Conservation (phyloP, 495 filamentous ascomycete species). For the Talaromyces ruber region DNA sequence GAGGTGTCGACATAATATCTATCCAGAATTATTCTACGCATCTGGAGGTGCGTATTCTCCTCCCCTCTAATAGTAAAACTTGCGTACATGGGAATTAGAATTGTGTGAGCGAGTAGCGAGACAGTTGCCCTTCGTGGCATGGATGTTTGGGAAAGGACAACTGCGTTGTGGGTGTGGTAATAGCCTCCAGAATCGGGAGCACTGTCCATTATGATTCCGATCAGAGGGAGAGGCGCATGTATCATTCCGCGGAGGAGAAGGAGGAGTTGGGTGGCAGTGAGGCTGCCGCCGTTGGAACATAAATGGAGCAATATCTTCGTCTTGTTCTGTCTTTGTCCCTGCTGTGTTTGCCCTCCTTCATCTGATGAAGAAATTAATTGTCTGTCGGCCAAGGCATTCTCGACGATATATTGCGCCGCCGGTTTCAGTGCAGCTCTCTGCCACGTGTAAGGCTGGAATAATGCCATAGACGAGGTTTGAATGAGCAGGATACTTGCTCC, state of each 20-base stretch:
- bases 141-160: constrained; percentile 9
- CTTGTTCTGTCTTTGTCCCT: background rate
- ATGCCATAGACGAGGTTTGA: constrained; percentile 2
- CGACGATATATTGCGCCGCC: constrained; percentile 8
- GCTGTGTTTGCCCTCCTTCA: background rate
- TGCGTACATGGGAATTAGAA: constrained; percentile 17
- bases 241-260: constrained; percentile 15
- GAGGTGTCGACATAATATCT: constrained; percentile 10
- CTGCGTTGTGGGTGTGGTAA: constrained; percentile 15
- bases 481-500: constrained; percentile 18
- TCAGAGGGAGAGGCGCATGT: constrained; percentile 7
- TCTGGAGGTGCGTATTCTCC: constrained; percentile 17
- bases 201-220: constrained; percentile 20
- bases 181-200: constrained; percentile 22
- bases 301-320: constrained; percentile 18
- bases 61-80: constrained; percentile 15
- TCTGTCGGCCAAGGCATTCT: background rate
- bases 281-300: constrained; percentile 23
- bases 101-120: constrained; percentile 10
- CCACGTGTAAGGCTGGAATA: constrained; percentile 10
- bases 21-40: constrained; percentile 15
- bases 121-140: constrained; percentile 6
- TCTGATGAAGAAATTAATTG: background rate
- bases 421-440: constrained; percentile 9
- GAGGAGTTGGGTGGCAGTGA: constrained; percentile 17